These are phyloP conservation scores for Miscanthus lutarioriparius DNA, from an alignment of 176 grass and related monocot genomes.

Conservation along the genomic window DNA sequence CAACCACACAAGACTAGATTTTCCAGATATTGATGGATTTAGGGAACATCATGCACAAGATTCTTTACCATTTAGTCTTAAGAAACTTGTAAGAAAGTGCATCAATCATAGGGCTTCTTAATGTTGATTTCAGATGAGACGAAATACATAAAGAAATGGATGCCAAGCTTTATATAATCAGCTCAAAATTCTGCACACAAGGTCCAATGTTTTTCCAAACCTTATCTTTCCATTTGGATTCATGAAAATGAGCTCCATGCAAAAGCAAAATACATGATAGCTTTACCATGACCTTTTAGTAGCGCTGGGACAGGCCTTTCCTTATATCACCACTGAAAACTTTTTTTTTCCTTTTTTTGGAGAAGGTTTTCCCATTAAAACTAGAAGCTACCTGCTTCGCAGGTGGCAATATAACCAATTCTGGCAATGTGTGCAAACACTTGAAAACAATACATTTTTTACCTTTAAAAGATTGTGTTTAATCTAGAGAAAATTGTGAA, in stretches of 20 bases:
- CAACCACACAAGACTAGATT: not conserved
- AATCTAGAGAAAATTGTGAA: not conserved
- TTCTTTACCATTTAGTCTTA: not conserved
- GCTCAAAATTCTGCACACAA: not conserved
- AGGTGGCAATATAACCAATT: not conserved
- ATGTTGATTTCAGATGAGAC: not conserved
- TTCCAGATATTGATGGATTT: not conserved
- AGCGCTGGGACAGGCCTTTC: not conserved
- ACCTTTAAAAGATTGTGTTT: not conserved
- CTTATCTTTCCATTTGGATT: not conserved
- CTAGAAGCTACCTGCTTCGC: not conserved
- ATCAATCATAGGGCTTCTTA: not conserved
- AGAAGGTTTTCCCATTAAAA: not conserved
- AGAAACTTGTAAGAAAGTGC: not conserved
- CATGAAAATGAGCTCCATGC: slow-evolving; percentile 6
- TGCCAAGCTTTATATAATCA: slow-evolving; percentile 24
- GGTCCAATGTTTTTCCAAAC: not conserved
- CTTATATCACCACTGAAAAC: not conserved
- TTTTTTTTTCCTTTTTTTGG: not conserved
- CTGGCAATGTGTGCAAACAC: not conserved
- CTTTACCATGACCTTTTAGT: not conserved
- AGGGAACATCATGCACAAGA: not conserved
- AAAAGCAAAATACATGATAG: not conserved
- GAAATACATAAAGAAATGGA: not conserved
- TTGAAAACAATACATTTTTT: not conserved